These are phyloP conservation scores for Malus orientalis DNA, from an alignment of 306 rosid species.

Conservation along the genomic window DNA sequence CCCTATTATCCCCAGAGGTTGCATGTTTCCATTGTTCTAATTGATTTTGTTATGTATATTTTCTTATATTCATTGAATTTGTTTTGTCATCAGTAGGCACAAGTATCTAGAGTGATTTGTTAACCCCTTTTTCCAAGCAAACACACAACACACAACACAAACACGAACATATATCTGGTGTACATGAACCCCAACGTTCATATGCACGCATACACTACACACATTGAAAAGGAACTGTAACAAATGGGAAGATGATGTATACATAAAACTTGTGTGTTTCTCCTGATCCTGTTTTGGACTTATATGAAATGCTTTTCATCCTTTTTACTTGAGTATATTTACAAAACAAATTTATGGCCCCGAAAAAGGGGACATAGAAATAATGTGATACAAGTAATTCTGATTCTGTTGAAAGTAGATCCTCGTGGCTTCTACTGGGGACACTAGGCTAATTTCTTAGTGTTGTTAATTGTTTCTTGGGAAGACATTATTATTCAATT, in stretches of 20 bases:
- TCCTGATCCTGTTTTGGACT: background rate
- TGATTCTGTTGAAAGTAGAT: background rate
- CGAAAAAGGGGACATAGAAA: background rate
- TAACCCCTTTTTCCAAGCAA: background rate
- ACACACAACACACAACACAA: background rate
- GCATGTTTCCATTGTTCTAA: background rate
- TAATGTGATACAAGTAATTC: background rate
- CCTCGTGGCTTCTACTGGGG: background rate
- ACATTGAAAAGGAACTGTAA: background rate
- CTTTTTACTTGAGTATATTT: background rate
- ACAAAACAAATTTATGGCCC: background rate
- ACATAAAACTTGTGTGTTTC: background rate
- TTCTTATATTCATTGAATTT: background rate
- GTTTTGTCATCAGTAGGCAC: background rate
- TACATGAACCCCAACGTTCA: background rate
- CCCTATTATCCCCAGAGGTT: background rate
- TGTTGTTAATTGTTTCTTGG: background rate
- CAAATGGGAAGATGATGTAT: background rate
- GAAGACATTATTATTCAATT: background rate
- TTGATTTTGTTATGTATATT: background rate
- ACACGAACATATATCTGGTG: background rate
- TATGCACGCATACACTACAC: background rate
- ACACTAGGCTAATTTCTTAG: background rate
- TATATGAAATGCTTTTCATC: background rate
- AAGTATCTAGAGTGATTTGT: background rate